phyloP scores from a whole-genome alignment of 1,284 basidiomycete genomes.

The Megacollybia platyphylla region DNA sequence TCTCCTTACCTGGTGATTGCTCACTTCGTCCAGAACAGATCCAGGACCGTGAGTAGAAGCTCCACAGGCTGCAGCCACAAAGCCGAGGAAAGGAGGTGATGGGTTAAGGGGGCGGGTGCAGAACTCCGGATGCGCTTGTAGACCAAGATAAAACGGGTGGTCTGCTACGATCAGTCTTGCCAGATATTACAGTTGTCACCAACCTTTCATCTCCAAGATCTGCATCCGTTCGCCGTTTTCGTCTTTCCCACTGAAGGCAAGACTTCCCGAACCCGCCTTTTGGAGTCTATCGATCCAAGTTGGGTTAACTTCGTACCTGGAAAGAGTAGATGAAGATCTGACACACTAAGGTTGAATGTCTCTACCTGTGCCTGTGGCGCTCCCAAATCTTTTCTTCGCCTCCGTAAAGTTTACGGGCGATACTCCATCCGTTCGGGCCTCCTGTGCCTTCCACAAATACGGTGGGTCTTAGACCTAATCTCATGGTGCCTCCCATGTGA shows the following conservation, averaged over 20 bases:
- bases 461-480: conserved; percentile 88
- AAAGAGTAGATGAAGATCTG: background rate
- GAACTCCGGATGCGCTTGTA: conserved; percentile 98
- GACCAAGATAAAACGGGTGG: conserved; percentile 90
- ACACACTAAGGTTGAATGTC: background rate
- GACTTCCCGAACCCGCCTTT: conserved; percentile 56
- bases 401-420: conserved; percentile 78
- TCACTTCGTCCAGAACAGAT: conserved; percentile 61
- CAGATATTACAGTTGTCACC: conserved; percentile 11
- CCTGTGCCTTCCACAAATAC: conserved; percentile 62
- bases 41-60: conserved; percentile 4
- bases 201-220: conserved; percentile 78
- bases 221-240: conserved; percentile 98
- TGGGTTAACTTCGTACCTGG: conserved; percentile 87
- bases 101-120: conserved; percentile 98
- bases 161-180: conserved; percentile 27
- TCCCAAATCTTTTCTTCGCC: conserved; percentile 85
- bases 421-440: conserved; percentile 49
- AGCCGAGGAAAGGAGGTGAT: conserved; percentile 93
- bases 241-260: conserved; percentile 71
- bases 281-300: conserved; percentile 69
- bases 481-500: conserved; percentile 98
- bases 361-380: conserved; percentile 77
- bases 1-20: conserved; percentile 41
- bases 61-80: conserved; percentile 81